Conservation (phyloP, 129 eudicot genomes). For the Flaveria linearis region DNA sequence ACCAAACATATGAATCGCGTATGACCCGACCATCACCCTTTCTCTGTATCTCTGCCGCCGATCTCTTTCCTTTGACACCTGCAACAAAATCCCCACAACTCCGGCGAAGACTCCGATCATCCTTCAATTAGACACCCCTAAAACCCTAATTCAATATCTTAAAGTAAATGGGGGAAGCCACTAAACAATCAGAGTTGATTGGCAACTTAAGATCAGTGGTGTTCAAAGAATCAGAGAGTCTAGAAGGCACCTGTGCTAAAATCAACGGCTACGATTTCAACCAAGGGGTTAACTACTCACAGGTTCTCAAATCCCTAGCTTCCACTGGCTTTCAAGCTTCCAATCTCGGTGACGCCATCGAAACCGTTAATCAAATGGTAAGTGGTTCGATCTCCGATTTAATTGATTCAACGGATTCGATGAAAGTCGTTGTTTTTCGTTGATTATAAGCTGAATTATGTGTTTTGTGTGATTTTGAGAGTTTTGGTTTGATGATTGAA, state of each 20-base stretch:
- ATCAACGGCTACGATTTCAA: constrained; percentile 93
- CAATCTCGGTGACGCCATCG: constrained; percentile 86
- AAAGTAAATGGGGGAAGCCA: constrained; percentile 25
- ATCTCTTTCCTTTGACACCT: neutral
- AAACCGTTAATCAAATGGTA: constrained; percentile 87
- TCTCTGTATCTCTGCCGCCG: neutral
- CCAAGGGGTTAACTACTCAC: constrained; percentile 56
- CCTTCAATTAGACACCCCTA: neutral
- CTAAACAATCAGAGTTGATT: constrained; percentile 40
- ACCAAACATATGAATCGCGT: neutral
- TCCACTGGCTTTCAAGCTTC: constrained; percentile 96
- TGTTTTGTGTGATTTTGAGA: constrained; percentile 21
- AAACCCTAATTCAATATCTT: neutral
- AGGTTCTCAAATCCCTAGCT: constrained; percentile 60
- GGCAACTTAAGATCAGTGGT: constrained; percentile 56
- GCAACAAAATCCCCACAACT: neutral
- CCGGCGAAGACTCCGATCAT: neutral
- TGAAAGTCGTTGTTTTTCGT: neutral
- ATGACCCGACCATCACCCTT: neutral
- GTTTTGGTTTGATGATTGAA: constrained; percentile 36
- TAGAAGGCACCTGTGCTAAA: constrained; percentile 58
- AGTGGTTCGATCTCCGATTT: neutral
- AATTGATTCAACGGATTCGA: neutral
- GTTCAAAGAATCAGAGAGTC: constrained; percentile 76
- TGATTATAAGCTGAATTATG: neutral